phyloP scores from a whole-genome alignment of 768 basidiomycete species.

The Rhizopogon sp. region DNA sequence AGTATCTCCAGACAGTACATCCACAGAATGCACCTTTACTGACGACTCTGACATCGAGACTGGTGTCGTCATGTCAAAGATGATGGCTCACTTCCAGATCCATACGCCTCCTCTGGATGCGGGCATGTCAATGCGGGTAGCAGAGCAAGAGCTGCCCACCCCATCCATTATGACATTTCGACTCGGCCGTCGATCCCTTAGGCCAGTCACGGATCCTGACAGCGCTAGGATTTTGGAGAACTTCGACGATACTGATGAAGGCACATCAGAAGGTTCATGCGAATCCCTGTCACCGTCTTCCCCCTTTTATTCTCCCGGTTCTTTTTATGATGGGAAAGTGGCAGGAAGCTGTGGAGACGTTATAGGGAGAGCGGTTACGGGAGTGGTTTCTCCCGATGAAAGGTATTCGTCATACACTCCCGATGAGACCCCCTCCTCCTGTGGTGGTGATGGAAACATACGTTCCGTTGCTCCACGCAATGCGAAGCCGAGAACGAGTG shows the following conservation, averaged over 20 bases:
- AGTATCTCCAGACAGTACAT: constrained; percentile 24
- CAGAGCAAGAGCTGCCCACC: background rate
- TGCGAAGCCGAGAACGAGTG: background rate
- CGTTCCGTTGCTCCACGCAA: background rate
- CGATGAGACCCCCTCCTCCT: constrained; percentile 5
- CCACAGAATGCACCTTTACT: constrained; percentile 23
- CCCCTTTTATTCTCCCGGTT: constrained; percentile 1
- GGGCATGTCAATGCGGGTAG: background rate
- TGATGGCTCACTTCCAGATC: constrained; percentile 27
- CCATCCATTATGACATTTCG: constrained; percentile 28
- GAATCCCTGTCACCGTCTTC: constrained; percentile 2
- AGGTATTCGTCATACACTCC: background rate
- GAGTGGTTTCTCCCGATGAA: background rate
- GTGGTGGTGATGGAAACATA: constrained; percentile 1
- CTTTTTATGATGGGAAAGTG: constrained; percentile 1
- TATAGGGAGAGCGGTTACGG: background rate
- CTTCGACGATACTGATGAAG: constrained; percentile 13
- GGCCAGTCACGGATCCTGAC: constrained; percentile 23
- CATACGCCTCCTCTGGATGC: constrained; percentile 5
- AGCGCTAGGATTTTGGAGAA: constrained; percentile 15
- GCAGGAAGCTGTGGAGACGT: constrained; percentile 17
- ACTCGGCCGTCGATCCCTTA: constrained; percentile 18
- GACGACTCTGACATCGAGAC: constrained; percentile 26
- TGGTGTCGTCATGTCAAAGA: constrained; percentile 21
- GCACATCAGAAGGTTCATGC: constrained; percentile 9